Percentiles rank a stretch among this genome's conserved stretches.
Conservation (phyloP, 805 yeast species). For the Jamesozyma spencerorum region DNA sequence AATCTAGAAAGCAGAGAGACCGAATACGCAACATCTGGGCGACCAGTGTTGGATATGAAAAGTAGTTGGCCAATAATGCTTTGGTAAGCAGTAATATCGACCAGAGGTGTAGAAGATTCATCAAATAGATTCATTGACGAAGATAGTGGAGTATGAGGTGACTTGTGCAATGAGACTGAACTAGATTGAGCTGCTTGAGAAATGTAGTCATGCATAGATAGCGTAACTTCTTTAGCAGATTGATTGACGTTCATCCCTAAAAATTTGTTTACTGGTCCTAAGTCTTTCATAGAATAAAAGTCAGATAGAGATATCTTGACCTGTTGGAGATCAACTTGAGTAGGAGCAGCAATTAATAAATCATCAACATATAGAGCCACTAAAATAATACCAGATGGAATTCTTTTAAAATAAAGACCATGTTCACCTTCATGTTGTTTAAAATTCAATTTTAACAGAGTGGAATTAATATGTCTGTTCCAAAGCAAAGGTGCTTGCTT, state of each 20-base stretch:
- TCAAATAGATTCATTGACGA: too few species aligned
- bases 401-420: background rate
- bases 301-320: too few species aligned
- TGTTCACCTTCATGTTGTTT: slow-evolving; percentile 1
- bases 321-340: too few species aligned
- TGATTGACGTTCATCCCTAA: too few species aligned
- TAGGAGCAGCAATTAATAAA: slow-evolving; percentile 6
- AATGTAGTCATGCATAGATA: too few species aligned
- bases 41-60: slow-evolving; percentile 3
- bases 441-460: slow-evolving; percentile 21
- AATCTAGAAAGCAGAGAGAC: slow-evolving; percentile 3
- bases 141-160: too few species aligned
- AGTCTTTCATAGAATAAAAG: too few species aligned
- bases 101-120: too few species aligned
- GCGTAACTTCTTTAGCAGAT: too few species aligned
- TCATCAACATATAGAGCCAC: slow-evolving; percentile 8
- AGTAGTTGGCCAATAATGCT: slow-evolving; percentile 4
- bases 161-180: too few species aligned
- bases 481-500: slow-evolving; percentile 21
- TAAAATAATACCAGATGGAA: background rate
- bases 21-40: slow-evolving; percentile 6
- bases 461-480: slow-evolving; percentile 24
- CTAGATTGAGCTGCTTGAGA: too few species aligned
- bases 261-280: too few species aligned
- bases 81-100: slow-evolving; percentile 4